Evolutionary conservation across 2,329 filamentous ascomycete genomes (phyloP).

Genomic region (Cladophialophora psammophila): DNA sequence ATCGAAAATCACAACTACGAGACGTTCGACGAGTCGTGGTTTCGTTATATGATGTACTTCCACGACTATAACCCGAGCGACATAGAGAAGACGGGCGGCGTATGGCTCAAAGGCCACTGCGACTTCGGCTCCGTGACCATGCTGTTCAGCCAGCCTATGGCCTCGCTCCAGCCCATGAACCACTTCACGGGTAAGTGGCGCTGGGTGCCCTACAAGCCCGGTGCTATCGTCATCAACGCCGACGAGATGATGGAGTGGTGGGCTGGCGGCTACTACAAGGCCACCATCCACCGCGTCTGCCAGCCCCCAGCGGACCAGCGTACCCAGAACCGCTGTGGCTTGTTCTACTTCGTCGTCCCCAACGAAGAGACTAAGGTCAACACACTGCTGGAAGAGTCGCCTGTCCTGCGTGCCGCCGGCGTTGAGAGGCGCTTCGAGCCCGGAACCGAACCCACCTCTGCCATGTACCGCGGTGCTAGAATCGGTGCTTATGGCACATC

Average conservation of each 20-base stretch:
- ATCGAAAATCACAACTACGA: constrained; percentile 65
- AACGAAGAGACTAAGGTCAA: too few relatives aligned
- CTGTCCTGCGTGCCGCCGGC: too few relatives aligned
- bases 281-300: constrained; percentile 9
- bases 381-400: too few relatives aligned
- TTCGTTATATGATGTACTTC: constrained; percentile 69
- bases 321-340: constrained; percentile 5
- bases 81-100: constrained; percentile 51
- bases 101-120: constrained; percentile 62
- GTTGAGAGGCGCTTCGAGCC: too few relatives aligned
- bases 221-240: constrained; percentile 54
- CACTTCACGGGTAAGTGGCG: constrained; percentile 59
- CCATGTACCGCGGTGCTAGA: too few relatives aligned
- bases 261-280: constrained; percentile 53
- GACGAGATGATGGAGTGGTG: constrained; percentile 59
- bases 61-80: constrained; percentile 54
- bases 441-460: too few relatives aligned
- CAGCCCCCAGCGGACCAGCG: constrained; percentile 15
- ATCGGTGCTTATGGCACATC: too few relatives aligned
- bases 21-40: constrained; percentile 64
- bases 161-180: constrained; percentile 65
- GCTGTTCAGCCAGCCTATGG: constrained; percentile 66
- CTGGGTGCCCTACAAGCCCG: constrained; percentile 58
- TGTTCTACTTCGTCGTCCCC: constrained; percentile 40
- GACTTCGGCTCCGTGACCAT: constrained; percentile 65